Base-by-base conservation (phyloP, 352 stramenopile genomes). In the Pythium inflatum region DNA sequence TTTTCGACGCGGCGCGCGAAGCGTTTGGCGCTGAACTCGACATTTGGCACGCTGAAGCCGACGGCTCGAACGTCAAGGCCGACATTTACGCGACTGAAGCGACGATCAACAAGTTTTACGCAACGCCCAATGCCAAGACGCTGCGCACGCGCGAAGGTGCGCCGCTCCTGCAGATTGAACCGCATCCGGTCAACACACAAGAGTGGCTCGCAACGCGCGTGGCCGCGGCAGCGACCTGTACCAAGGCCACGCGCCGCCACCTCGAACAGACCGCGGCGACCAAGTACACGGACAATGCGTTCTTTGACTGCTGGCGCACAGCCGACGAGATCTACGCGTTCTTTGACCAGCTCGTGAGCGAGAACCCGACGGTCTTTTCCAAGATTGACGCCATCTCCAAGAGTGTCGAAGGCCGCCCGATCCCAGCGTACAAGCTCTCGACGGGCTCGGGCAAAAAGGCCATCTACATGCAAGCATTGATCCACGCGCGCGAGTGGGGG, bases 231-330 rank as follows among this genome's bases (percentile, higher is more conserved):
- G 68, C 68, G 20, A 62, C 68, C 22, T 71, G 62, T 57, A 62
- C 62, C 36, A 22, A n/a, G 6, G 3, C 28, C 11, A 75, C 68
- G 48, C 18, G 18, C 18, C 55, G 58, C 54, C 68, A 75, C 62
- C 41, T 75, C 24, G 20, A 63, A 20, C n/a, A 66, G 45, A 62
- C 60, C 31, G 30, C 20, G 6, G 62, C 40, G n/a, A 64, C 51
- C 53, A 73, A 70, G 56, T 79, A 79, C 66, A 62, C 45, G 11
- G 62, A 69, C 14, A 77, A 70, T 33, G 64, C 64, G 1, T 79
- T 77, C 62, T 79, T 79, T 48, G 68, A 79, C 62, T 79, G 73
- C 62, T 79, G 64, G 43, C 73, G 73, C 41, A 71, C 63, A 30
- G 48, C 50, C 25, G 73, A 74, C 24, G 61, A 79, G 22, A 66